These are phyloP conservation scores for Tubosaeta sp. DNA, from an alignment of 768 basidiomycete genomes.

Conservation along the genomic window DNA sequence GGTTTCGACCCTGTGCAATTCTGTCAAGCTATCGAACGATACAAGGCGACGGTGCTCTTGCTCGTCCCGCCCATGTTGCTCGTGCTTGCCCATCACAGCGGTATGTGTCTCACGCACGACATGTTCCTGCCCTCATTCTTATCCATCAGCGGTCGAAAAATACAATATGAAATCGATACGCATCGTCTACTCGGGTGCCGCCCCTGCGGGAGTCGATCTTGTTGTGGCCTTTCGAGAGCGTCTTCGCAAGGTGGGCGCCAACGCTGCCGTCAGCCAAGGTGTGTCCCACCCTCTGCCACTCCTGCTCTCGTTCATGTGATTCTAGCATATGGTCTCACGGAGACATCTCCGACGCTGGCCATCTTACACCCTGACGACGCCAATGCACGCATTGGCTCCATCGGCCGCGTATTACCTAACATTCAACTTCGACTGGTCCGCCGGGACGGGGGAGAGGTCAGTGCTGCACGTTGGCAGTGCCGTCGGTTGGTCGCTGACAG, in stretches of 20 bases:
- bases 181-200: slow-evolving; percentile 69
- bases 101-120: slow-evolving; percentile 32
- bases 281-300: background rate
- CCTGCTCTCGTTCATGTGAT: background rate
- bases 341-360: slow-evolving; percentile 73
- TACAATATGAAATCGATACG: slow-evolving; percentile 62
- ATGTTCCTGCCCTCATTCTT: background rate
- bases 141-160: slow-evolving; percentile 49
- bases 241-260: slow-evolving; percentile 39
- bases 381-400: slow-evolving; percentile 53
- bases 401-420: slow-evolving; percentile 70
- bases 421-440: slow-evolving; percentile 71
- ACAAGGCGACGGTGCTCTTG: slow-evolving; percentile 53
- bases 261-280: slow-evolving; percentile 52
- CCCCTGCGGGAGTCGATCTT: slow-evolving; percentile 68
- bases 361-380: slow-evolving; percentile 44
- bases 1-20: slow-evolving; percentile 71
- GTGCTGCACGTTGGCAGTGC: background rate
- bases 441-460: slow-evolving; percentile 50
- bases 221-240: slow-evolving; percentile 43
- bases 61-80: slow-evolving; percentile 86
- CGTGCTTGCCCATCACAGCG: slow-evolving; percentile 63
- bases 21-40: slow-evolving; percentile 60
- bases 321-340: slow-evolving; percentile 74
- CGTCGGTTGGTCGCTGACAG: background rate